Evolutionary conservation across 331 rosid genomes (phyloP).

Genomic region (Spiraea crenata): DNA sequence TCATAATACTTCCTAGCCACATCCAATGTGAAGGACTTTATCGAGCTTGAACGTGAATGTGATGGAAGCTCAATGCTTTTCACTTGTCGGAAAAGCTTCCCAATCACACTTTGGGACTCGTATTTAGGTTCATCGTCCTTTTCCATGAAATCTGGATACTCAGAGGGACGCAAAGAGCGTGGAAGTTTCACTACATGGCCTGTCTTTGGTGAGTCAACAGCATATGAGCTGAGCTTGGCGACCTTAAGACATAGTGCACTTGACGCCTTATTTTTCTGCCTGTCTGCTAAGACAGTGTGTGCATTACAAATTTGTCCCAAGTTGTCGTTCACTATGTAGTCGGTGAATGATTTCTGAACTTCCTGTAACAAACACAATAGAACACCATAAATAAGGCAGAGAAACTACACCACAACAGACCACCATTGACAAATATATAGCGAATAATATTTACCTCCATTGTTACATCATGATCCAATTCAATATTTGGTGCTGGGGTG

Average conservation of each 20-base stretch:
- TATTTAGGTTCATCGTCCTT: conserved; percentile 21
- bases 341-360: conserved; percentile 27
- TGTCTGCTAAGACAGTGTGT: conserved; percentile 37
- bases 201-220: conserved; percentile 45
- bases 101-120: conserved; percentile 26
- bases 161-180: neutral
- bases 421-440: neutral
- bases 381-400: neutral
- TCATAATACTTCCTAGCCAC: conserved; percentile 25
- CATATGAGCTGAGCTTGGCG: conserved; percentile 35
- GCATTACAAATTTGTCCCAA: conserved; percentile 40
- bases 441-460: conserved; percentile 28
- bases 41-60: neutral
- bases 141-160: conserved; percentile 48
- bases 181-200: conserved; percentile 36
- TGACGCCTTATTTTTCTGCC: conserved; percentile 4
- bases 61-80: conserved; percentile 15
- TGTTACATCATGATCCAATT: conserved; percentile 35
- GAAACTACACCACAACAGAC: neutral
- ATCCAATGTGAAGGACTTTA: conserved; percentile 29
- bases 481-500: conserved; percentile 14
- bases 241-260: conserved; percentile 22
- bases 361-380: conserved; percentile 26
- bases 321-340: conserved; percentile 29
- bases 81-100: conserved; percentile 43